Evolutionary conservation across 2,329 filamentous ascomycete genomes (phyloP), one percentile per base, ranked within the genome.

Genomic region (Scytalidium lignicola): DNA sequence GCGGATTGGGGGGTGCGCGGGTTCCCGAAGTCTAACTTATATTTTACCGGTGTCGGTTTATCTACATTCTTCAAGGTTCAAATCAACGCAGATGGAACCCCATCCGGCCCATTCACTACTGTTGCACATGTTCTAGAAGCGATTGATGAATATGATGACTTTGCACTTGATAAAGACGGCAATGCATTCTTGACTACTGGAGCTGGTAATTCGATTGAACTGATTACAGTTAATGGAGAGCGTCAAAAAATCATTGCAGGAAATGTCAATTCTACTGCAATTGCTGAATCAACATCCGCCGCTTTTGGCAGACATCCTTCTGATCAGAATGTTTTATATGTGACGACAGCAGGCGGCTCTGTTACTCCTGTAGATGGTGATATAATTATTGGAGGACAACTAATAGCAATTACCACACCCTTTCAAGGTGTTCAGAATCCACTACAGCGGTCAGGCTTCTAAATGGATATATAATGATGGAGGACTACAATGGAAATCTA

Each of bases 1-100:
- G n/a, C n/a, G n/a, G n/a, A n/a, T n/a, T n/a, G n/a, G n/a, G n/a
- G n/a, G n/a, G n/a, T n/a, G n/a, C n/a, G n/a, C n/a, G n/a, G n/a
- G n/a, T n/a, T n/a, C n/a, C n/a, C n/a, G n/a, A n/a, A n/a, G n/a
- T n/a, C n/a, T n/a, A n/a, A n/a, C n/a, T n/a, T 63, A 6, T 62
- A 61, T 44, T 64, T 60, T 51, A 53, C 53, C 28, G 63, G 62
- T 46, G 54, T 54, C 3, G 55, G 47, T 1, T 41, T 52, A 18
- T 47, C 44, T 6, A 44, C 49, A 2, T 57, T 53, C 43, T 51
- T 50, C 1, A 53, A 50, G 2, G 49, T 57, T 1, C 41, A 39
- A 2, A 54, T 58, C 43, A 37, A 37, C 32, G 12, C 4, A 5
- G 32, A 37, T 13, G 32, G 32, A n/a, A 43, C 49, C 12, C 51